These are phyloP conservation scores for Drechslerella dactyloides DNA, from an alignment of 2,329 filamentous ascomycete species.

Conservation along the genomic window DNA sequence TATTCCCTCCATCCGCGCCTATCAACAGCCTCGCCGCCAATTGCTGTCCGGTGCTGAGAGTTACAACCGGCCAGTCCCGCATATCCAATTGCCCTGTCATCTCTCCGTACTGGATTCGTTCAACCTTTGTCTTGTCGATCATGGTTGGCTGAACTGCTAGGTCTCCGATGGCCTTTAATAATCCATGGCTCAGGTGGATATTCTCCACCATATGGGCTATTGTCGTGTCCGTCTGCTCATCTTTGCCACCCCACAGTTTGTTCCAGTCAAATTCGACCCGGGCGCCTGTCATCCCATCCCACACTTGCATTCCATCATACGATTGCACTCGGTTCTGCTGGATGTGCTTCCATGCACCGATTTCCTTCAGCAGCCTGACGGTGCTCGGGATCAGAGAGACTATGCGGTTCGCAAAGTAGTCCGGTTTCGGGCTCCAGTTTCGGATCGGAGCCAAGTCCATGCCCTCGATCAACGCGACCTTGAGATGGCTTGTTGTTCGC, in stretches of 20 bases:
- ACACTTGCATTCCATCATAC: slow-evolving; percentile 94
- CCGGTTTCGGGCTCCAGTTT: slow-evolving; percentile 70
- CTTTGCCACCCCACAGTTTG: slow-evolving; percentile 57
- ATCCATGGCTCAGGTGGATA: slow-evolving; percentile 78
- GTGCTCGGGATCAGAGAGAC: slow-evolving; percentile 91
- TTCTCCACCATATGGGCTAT: slow-evolving; percentile 99
- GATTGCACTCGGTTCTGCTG: slow-evolving; percentile 76
- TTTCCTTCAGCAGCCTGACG: slow-evolving; percentile 71
- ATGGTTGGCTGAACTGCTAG: slow-evolving; percentile 70
- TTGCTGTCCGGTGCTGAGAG: slow-evolving; percentile 70
- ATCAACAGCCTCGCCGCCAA: slow-evolving; percentile 84
- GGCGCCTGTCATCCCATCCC: slow-evolving; percentile 89
- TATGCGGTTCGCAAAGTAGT: slow-evolving; percentile 88
- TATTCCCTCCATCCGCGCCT: slow-evolving; percentile 93
- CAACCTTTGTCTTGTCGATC: slow-evolving; percentile 78
- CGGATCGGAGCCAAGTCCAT: slow-evolving; percentile 78
- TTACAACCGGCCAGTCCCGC: slow-evolving; percentile 84
- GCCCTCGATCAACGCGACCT: slow-evolving; percentile 86
- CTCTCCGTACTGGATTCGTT: slow-evolving; percentile 77
- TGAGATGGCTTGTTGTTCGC: slow-evolving; percentile 75
- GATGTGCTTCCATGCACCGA: slow-evolving; percentile 84
- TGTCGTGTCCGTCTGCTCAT: slow-evolving; percentile 63
- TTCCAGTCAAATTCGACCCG: slow-evolving; percentile 86
- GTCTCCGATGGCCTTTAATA: slow-evolving; percentile 73
- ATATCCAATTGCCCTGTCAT: slow-evolving; percentile 75